phyloP scores from a whole-genome alignment of 164 flowering plant species.

The Vitis rupestris region DNA sequence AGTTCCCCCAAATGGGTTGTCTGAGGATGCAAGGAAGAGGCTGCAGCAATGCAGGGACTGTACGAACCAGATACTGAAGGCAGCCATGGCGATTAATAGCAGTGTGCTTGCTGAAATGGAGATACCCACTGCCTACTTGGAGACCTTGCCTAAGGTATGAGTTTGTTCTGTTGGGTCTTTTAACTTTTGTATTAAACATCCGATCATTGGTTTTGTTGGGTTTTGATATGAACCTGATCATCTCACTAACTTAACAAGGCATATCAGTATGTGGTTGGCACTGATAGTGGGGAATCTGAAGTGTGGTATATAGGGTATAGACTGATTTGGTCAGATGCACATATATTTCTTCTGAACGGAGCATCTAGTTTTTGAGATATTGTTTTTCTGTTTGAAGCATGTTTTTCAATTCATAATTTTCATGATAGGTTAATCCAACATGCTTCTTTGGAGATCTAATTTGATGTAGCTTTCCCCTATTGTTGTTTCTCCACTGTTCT shows the following conservation, averaged over 20 bases:
- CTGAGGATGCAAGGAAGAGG: conserved; percentile 56
- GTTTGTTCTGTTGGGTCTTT: background rate
- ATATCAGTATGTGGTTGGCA: too few relatives aligned
- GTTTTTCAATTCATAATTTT: too few relatives aligned
- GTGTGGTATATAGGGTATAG: too few relatives aligned
- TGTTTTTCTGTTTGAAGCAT: background rate
- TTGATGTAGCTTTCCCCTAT: background rate
- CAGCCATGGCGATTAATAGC: conserved; percentile 70
- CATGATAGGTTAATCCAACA: too few relatives aligned
- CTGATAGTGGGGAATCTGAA: too few relatives aligned
- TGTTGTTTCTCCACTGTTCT: background rate
- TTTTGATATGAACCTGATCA: background rate
- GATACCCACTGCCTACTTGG: conserved; percentile 54
- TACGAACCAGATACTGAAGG: conserved; percentile 62
- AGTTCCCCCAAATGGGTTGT: conserved; percentile 56
- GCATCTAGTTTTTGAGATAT: background rate
- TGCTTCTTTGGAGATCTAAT: background rate
- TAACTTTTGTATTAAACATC: too few relatives aligned
- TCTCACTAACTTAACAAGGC: too few relatives aligned
- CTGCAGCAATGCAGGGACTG: conserved; percentile 65
- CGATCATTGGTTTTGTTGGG: background rate
- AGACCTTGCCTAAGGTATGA: conserved; percentile 66
- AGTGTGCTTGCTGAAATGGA: conserved; percentile 73
- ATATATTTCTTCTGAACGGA: background rate
- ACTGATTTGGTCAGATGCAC: background rate